Evolutionary conservation across 805 yeast genomes (phyloP), one percentile per base, ranked within the genome.

Genomic region (Cyberlindnera mrakii): DNA sequence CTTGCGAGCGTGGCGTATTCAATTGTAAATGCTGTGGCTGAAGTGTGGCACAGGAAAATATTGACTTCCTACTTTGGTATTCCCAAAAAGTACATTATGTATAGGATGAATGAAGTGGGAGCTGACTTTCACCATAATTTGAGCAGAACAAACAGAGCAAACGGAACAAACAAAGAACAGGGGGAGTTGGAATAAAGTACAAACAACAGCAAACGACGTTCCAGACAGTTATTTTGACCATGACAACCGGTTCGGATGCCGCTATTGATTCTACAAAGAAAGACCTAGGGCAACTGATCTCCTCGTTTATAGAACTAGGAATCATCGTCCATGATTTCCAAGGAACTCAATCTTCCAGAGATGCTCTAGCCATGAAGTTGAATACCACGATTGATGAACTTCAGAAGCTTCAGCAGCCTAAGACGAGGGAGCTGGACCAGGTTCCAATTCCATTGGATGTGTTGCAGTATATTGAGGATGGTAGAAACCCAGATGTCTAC

Each of bases 401-500:
- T 31, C 50, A 57, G 25, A 59, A 57, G 25, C 49, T 74, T 30
- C 50, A 57, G 9, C 55, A 55, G 34, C 61, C 63, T 30, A 46
- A 46, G 8, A 45, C 52, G 5, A 64, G 66, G 17, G 66, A 62
- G 1, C 51, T 77, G 17, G 60, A 64, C 23, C 57, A 66, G 8
- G 64, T 75, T 4, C 65, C 80, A 1, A 72, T 85, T 3, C 96
- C 96, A 1, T 62, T 84, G 32, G 96, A 90, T 57, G 90, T 90
- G n/a, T 68, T 89, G 13, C 82, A 84, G 49, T 93, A 93, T 58
- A 87, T 93, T 32, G 98, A 93, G 58, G 95, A 88, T 57, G 99
- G 99, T 2, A 72, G 99, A 52, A 93, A 93, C 59, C 98, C 99
- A 0, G 98, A 93, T 59, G 89, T 93, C 33, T 93, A 93, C 63